Percentiles rank a stretch among this genome's conserved stretches.
phyloP scores from a whole-genome alignment of 768 basidiomycete species.

The Hygrophoropsis aurantiaca region DNA sequence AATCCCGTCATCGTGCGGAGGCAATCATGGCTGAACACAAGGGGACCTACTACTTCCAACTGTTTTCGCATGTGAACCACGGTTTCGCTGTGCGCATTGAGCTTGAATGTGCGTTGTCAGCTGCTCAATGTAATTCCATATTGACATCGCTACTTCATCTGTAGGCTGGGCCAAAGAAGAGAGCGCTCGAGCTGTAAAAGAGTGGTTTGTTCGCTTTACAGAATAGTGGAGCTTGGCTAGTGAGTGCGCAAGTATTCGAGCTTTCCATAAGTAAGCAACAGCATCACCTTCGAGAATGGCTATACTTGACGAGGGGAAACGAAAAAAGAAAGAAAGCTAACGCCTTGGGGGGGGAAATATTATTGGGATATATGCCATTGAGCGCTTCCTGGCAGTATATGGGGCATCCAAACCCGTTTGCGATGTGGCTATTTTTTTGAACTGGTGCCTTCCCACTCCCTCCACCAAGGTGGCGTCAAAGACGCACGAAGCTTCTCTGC shows the following conservation, averaged over 20 bases:
- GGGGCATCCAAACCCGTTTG: too few relatives aligned
- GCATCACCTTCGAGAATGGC: too few relatives aligned
- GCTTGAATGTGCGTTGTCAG: background rate
- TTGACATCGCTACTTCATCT: background rate
- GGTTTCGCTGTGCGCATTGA: background rate
- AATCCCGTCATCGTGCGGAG: conserved; percentile 48
- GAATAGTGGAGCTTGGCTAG: too few relatives aligned
- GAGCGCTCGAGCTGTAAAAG: conserved; percentile 41
- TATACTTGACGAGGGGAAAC: too few relatives aligned
- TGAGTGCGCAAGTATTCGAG: too few relatives aligned
- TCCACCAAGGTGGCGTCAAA: conserved; percentile 28
- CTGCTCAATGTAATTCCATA: background rate
- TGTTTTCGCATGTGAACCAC: conserved; percentile 40
- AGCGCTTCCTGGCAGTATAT: too few relatives aligned
- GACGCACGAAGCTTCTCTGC: conserved; percentile 24
- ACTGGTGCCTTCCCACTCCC: conserved; percentile 26
- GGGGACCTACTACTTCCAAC: conserved; percentile 47
- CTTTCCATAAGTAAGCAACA: too few relatives aligned
- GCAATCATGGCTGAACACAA: conserved; percentile 46
- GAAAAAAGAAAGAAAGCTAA: too few relatives aligned
- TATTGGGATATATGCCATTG: too few relatives aligned
- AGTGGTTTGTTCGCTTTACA: conserved; percentile 36
- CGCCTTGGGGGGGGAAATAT: too few relatives aligned
- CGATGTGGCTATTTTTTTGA: too few relatives aligned
- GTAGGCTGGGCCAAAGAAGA: conserved; percentile 55